Percentiles rank a stretch among this genome's conserved stretches.
Evolutionary conservation across 2,329 filamentous ascomycete species (phyloP).

Genomic region (Trichoderma gracile): DNA sequence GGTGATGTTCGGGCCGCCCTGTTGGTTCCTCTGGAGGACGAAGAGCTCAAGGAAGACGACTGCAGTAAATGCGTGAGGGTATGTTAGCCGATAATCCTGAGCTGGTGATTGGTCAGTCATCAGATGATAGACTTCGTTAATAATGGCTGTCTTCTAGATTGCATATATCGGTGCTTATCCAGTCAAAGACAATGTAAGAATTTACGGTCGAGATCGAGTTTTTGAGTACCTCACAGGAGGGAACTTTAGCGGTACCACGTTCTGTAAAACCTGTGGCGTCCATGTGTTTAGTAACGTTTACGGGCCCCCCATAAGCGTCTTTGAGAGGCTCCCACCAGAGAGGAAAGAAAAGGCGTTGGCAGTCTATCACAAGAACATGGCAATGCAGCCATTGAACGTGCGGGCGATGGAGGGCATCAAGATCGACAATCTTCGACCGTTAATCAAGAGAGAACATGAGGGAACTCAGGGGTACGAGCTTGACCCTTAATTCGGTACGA

Average conservation of each 20-base stretch:
- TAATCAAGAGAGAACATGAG: slow-evolving; percentile 29
- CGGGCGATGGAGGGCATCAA: slow-evolving; percentile 32
- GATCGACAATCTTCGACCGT: background rate
- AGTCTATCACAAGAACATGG: slow-evolving; percentile 32
- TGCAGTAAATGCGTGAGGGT: slow-evolving; percentile 39
- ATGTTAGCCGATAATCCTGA: background rate
- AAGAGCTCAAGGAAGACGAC: slow-evolving; percentile 47
- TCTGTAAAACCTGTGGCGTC: slow-evolving; percentile 37
- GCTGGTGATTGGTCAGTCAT: too few relatives aligned
- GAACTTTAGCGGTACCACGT: slow-evolving; percentile 29
- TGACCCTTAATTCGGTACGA: background rate
- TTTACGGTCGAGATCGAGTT: slow-evolving; percentile 33
- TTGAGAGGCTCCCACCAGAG: slow-evolving; percentile 34
- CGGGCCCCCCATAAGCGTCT: slow-evolving; percentile 35
- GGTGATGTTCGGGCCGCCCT: slow-evolving; percentile 31
- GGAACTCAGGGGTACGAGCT: slow-evolving; percentile 35
- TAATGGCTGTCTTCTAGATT: slow-evolving; percentile 25
- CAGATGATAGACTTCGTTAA: background rate
- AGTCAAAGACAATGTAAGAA: slow-evolving; percentile 33
- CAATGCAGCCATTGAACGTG: slow-evolving; percentile 33
- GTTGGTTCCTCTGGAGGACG: slow-evolving; percentile 37
- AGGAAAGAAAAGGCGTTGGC: slow-evolving; percentile 30
- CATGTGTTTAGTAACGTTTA: slow-evolving; percentile 34
- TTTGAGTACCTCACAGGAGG: slow-evolving; percentile 32
- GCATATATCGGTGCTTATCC: slow-evolving; percentile 37